Base-by-base conservation (phyloP, 129 eudicot genomes). In the Cynara cardunculus region DNA sequence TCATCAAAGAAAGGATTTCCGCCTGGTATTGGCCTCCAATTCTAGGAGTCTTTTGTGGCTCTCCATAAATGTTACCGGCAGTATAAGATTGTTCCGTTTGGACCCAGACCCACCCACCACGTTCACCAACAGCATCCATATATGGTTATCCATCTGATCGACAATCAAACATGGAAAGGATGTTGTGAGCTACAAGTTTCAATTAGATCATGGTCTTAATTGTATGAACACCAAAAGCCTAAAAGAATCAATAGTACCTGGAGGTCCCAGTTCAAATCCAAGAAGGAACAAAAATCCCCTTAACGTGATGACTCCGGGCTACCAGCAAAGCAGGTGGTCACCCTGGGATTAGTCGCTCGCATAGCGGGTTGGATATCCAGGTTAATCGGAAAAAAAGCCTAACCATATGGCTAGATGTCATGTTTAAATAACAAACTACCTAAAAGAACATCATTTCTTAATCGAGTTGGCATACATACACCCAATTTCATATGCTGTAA, bases 11-110 rank as follows among this genome's bases (percentile, higher is more conserved):
- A 70, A 90, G 91, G 77, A 89, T 69, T 78, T 85, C 72, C 19
- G 83, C 88, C 68, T 89, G 93, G 73, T 87, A 87, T 59, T 83
- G 68, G 59, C 87, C 85, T 37, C 91, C 93, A 56, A 89, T 79
- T 64, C 91, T 86, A 56, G 88, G 83, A 75, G 30, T 73, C 49
- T 72, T 67, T 75, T 76, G 72, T 69, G 77, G 90, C 70, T 86
- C 87, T 35, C 84, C 88, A 31, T 82, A 84, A 19, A 74, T 61
- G 71, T 73, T 82, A 82, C 73, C 35, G 21, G 71, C 64, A 72
- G 74, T 84, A 46, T 86, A 82, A 77, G 79, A 88, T 39, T 30
- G 46, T 32, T 76, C 72, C 0, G 87, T 77, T 28, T 70, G 74
- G 21, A 78, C 75, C 88, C 80, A 73, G 21, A 78, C 75, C 88